Conservation (phyloP, 2,329 filamentous ascomycete genomes). For the Coniosporium tulheliwenetii region DNA sequence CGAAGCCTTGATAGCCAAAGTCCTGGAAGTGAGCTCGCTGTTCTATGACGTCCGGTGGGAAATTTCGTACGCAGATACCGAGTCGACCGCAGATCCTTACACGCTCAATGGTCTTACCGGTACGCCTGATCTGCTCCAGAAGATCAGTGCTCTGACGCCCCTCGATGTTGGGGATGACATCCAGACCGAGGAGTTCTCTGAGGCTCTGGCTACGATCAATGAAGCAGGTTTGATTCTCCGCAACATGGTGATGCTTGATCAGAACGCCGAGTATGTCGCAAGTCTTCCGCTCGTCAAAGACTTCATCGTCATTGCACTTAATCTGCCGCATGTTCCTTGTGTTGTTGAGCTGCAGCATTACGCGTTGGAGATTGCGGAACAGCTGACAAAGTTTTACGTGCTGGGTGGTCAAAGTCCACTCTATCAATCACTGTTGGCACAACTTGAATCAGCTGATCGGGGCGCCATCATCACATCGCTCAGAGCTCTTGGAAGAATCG, state of each 20-base stretch:
- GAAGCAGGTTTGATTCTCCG: slow-evolving; percentile 79
- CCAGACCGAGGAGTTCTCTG: slow-evolving; percentile 53
- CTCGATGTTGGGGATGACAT: slow-evolving; percentile 51
- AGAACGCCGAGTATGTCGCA: slow-evolving; percentile 73
- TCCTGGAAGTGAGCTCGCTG: slow-evolving; percentile 59
- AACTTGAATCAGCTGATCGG: slow-evolving; percentile 47
- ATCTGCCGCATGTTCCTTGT: slow-evolving; percentile 55
- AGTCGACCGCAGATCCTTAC: slow-evolving; percentile 33
- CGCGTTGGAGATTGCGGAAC: slow-evolving; percentile 80
- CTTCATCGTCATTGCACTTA: slow-evolving; percentile 66
- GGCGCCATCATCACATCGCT: slow-evolving; percentile 69
- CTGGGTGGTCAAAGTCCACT: slow-evolving; percentile 61
- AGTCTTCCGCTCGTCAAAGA: slow-evolving; percentile 64
- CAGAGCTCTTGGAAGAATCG: slow-evolving; percentile 70
- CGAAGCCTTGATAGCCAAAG: slow-evolving; percentile 75
- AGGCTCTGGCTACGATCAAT: slow-evolving; percentile 60
- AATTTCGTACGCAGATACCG: slow-evolving; percentile 50
- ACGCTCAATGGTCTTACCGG: slow-evolving; percentile 50
- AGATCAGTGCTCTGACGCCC: slow-evolving; percentile 45
- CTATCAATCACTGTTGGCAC: slow-evolving; percentile 54
- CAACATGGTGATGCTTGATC: slow-evolving; percentile 88
- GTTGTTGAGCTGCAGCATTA: slow-evolving; percentile 81
- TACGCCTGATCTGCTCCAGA: slow-evolving; percentile 56
- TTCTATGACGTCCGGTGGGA: slow-evolving; percentile 77
- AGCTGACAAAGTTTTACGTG: slow-evolving; percentile 67